Percentiles rank a stretch among this genome's conserved stretches.
Conservation (phyloP, 2,329 filamentous ascomycete genomes). For the Huntiella bhutanensis region DNA sequence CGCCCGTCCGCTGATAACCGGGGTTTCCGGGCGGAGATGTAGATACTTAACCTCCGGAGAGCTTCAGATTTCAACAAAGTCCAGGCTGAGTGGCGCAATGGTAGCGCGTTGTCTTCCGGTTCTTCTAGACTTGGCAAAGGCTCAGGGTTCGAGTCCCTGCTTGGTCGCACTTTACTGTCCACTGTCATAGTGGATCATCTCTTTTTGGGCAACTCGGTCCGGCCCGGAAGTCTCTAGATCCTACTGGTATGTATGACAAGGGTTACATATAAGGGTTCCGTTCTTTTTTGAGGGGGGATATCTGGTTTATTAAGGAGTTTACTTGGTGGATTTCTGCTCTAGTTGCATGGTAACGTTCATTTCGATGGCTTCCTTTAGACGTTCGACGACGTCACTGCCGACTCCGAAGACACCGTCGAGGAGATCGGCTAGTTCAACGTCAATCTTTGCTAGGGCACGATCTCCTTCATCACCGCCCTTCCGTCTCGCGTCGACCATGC, state of each 20-base stretch:
- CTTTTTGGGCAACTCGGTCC: not conserved
- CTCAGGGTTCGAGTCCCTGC: slow-evolving; percentile 12
- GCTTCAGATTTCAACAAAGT: not conserved
- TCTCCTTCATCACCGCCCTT: slow-evolving; percentile 29
- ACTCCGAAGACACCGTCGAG: slow-evolving; percentile 39
- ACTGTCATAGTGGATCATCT: not conserved
- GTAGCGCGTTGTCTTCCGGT: slow-evolving; percentile 13
- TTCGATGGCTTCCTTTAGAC: slow-evolving; percentile 42
- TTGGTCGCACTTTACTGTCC: slow-evolving; percentile 8
- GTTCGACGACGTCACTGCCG: slow-evolving; percentile 38
- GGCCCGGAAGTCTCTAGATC: too few relatives aligned
- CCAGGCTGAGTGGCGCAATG: slow-evolving; percentile 12
- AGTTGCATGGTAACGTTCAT: slow-evolving; percentile 35
- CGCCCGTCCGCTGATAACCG: too few relatives aligned
- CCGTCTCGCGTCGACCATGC: slow-evolving; percentile 34
- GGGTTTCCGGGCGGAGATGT: too few relatives aligned
- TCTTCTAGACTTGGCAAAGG: slow-evolving; percentile 10
- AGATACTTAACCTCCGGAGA: too few relatives aligned
- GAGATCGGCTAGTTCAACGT: slow-evolving; percentile 35
- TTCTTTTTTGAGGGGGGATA: too few relatives aligned
- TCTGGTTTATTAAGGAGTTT: too few relatives aligned
- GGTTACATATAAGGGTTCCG: not conserved
- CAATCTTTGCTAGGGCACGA: slow-evolving; percentile 32
- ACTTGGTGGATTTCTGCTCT: slow-evolving; percentile 18
- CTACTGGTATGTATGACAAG: too few relatives aligned